phyloP scores from a whole-genome alignment of 352 stramenopile genomes.

The Phytophthora pini region DNA sequence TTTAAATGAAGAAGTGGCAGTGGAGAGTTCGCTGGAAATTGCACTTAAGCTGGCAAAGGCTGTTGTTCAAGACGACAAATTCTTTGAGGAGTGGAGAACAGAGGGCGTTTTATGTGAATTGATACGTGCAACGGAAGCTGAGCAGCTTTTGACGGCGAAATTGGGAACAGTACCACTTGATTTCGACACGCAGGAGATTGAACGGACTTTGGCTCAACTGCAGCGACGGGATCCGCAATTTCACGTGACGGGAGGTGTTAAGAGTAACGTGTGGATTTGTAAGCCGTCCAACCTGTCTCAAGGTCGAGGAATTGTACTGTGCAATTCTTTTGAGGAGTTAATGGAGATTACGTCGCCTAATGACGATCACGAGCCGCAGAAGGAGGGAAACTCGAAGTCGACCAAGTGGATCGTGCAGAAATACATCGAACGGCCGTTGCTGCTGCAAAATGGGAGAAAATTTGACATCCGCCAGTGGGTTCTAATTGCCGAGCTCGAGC shows the following conservation, averaged over 20 bases:
- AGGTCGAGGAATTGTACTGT: conserved; percentile 69
- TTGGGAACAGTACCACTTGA: conserved; percentile 2
- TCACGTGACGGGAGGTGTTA: conserved; percentile 25
- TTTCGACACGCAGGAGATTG: conserved; percentile 2
- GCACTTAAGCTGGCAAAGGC: conserved; percentile 2
- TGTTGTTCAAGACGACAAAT: background rate
- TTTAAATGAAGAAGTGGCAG: background rate
- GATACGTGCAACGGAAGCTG: background rate
- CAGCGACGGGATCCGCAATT: conserved; percentile 52
- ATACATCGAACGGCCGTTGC: conserved; percentile 83
- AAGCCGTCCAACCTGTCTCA: conserved; percentile 82
- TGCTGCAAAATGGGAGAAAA: conserved; percentile 64
- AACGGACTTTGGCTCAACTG: conserved; percentile 31
- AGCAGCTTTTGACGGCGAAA: background rate
- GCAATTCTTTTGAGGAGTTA: conserved; percentile 46
- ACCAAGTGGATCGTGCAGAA: conserved; percentile 82
- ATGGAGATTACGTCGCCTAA: conserved; percentile 13
- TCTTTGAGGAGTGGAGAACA: conserved; percentile 27
- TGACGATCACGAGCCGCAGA: background rate
- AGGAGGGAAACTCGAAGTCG: conserved; percentile 1
- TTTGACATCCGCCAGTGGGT: conserved; percentile 92
- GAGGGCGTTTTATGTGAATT: conserved; percentile 1
- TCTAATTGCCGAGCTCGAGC: conserved; percentile 67
- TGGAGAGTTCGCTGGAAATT: conserved; percentile 8
- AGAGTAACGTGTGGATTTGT: conserved; percentile 77